Conservation (phyloP, 441 rosid genomes). For the Aquilaria agallochum region DNA sequence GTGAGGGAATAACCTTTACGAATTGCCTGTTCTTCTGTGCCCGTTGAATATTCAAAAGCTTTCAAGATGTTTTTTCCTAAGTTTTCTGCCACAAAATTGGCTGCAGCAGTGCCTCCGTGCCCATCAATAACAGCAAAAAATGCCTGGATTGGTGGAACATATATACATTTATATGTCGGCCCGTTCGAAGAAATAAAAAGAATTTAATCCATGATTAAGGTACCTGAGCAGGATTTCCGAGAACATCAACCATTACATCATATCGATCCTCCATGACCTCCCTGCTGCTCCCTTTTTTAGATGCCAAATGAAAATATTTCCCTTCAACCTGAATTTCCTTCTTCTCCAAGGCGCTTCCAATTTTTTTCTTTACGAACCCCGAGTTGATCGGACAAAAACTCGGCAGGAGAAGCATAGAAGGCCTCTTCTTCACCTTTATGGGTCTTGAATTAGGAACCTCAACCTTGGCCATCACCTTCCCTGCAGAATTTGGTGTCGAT, state of each 20-base stretch:
- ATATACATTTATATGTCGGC: neutral
- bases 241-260: conserved; percentile 27
- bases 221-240: conserved; percentile 43
- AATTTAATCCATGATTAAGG: neutral
- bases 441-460: neutral
- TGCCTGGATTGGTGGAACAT: conserved; percentile 18
- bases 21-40: conserved; percentile 28
- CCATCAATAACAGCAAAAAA: conserved; percentile 47
- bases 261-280: conserved; percentile 42
- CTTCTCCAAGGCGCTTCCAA: conserved; percentile 3
- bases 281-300: conserved; percentile 41
- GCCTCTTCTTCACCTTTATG: conserved; percentile 29
- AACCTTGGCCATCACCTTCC: neutral
- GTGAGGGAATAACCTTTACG: conserved; percentile 33
- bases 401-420: conserved; percentile 34
- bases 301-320: conserved; percentile 27
- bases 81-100: conserved; percentile 34
- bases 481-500: neutral
- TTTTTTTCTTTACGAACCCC: neutral
- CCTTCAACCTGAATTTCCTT: conserved; percentile 27
- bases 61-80: conserved; percentile 43
- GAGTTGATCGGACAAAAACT: conserved; percentile 5
- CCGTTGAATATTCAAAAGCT: conserved; percentile 15
- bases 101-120: conserved; percentile 44
- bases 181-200: no score